Base-by-base conservation (phyloP, 805 yeast species). In the Lachancea waltii region DNA sequence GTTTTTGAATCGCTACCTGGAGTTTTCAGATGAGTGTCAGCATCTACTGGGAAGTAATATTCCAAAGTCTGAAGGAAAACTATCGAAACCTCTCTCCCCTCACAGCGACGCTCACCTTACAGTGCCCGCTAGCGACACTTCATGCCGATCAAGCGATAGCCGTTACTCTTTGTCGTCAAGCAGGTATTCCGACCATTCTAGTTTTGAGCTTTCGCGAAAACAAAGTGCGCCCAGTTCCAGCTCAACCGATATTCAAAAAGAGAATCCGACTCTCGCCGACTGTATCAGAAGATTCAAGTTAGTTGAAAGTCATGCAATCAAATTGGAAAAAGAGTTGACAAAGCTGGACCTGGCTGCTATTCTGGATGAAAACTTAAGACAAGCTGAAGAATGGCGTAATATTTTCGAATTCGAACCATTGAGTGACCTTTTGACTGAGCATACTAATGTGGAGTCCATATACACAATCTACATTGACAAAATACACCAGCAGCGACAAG, bases 381-480 rank as follows among this genome's bases (percentile, higher is more conserved):
- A 50, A 14, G 51, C 56, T 1, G 42, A 36, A 15, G 34, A 36
- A 4, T 65, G 69, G 69, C 43, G 51, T 18, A 20, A 29, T 0
- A 40, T 66, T 16, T 49, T 62, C 35, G 54, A 54, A n/a, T 42
- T 51, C 21, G 49, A 47, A 22, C 38, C 46, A 1, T 30, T 38
- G 6, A 56, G 49, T n/a, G 50, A 45, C 13, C 30, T 42, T 10
- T 21, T 42, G n/a, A 15, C 21, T 1, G 36, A 37, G 6, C 19
- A 32, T 5, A 51, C 53, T 9, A 54, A 50, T 27, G 48, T 54
- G 32, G 43, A 48, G 15, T 54, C 66, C 2, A 54, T 57, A 5
- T 54, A 56, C 34, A 46, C 48, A 1, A 47, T 54, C 5, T 62
- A 63, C 41, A 24, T 48, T 2, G 53, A 56, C 15, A 56, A 54